Base-by-base conservation (phyloP, 176 grass and related monocot species). In the Oryza punctata region DNA sequence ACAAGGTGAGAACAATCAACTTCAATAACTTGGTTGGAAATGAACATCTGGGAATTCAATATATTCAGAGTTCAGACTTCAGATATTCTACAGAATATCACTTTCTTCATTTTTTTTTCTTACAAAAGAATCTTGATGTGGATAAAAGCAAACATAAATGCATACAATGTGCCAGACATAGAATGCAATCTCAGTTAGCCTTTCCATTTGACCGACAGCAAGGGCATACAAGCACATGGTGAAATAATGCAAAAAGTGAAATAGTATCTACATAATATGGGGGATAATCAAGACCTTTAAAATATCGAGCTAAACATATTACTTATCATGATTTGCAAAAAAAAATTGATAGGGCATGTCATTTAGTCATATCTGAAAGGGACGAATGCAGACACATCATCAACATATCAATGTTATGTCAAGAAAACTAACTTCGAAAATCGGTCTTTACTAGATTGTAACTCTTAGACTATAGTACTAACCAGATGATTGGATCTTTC, bases 401-500 rank as follows among this genome's bases (percentile, higher is more conserved):
- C 26, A 67, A 18, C 63, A 69, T 21, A 37, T 27, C 1, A 5
- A 63, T 27, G 65, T 45, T 21, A 63, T 12, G 21, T 21, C 19
- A 70, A 27, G 12, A 88, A 13, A 68, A 77, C 14, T 4, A 26
- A 57, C 5, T 73, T 27, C 47, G 35, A 37, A 79, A 23, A 19
- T 30, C 1, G 16, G 50, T 49, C 35, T 60, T 23, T 44, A 32
- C 15, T 77, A 59, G 7, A 43, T 66, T 60, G 50, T 28, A 67
- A 78, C 38, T 65, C 12, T 25, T 25, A 73, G 52, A 57, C 19
- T 57, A n/a, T 57, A 57, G 60, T 72, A 80, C 79, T 89, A 86
- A 98, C 96, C 91, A 93, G 82, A 95, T 95, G 52, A 98, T 92
- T 59, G 93, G 87, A 63, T 98, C 93, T 66, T 87, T 95, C 96